These are phyloP conservation scores for Allomyces arbusculus DNA, from an alignment of 192 early-diverging fungal species.

Conservation along the genomic window DNA sequence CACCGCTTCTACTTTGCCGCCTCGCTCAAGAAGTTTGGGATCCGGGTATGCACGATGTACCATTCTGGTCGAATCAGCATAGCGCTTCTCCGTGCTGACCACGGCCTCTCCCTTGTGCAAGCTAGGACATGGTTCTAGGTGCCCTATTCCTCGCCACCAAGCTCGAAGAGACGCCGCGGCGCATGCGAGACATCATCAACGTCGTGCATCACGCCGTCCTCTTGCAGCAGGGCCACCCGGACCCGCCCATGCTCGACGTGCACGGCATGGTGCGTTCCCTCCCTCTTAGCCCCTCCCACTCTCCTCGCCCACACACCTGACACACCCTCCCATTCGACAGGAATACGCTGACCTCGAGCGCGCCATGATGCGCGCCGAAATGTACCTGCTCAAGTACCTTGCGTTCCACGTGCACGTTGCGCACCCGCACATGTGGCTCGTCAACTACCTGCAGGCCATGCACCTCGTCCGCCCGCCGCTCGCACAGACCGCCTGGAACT, in stretches of 20 bases:
- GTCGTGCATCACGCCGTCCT: conserved; percentile 54
- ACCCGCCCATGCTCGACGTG: conserved; percentile 27
- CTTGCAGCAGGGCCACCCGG: conserved; percentile 21
- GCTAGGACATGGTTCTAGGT: conserved; percentile 45
- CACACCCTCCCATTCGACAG: conserved; percentile 10
- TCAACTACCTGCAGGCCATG: conserved; percentile 75
- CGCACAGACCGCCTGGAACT: conserved; percentile 82
- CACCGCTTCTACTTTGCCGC: conserved; percentile 79
- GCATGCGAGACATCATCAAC: conserved; percentile 62
- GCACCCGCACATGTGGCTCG: conserved; percentile 84
- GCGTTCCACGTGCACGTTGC: conserved; percentile 94
- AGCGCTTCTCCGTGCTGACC: too few relatives aligned
- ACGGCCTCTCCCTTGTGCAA: neutral
- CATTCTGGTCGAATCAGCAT: too few relatives aligned
- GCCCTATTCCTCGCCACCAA: conserved; percentile 56
- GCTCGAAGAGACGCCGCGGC: conserved; percentile 57
- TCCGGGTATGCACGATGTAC: conserved; percentile 24
- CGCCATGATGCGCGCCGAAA: conserved; percentile 57
- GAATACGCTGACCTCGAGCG: conserved; percentile 60
- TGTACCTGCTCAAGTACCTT: conserved; percentile 67
- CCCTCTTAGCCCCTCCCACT: neutral
- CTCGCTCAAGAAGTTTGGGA: conserved; percentile 44
- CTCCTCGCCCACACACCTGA: neutral
- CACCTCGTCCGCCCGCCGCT: conserved; percentile 51
- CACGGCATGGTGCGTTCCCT: conserved; percentile 24